These are phyloP conservation scores for Aureobasidium uvarum DNA, from an alignment of 2,329 filamentous ascomycete genomes.

Conservation along the genomic window DNA sequence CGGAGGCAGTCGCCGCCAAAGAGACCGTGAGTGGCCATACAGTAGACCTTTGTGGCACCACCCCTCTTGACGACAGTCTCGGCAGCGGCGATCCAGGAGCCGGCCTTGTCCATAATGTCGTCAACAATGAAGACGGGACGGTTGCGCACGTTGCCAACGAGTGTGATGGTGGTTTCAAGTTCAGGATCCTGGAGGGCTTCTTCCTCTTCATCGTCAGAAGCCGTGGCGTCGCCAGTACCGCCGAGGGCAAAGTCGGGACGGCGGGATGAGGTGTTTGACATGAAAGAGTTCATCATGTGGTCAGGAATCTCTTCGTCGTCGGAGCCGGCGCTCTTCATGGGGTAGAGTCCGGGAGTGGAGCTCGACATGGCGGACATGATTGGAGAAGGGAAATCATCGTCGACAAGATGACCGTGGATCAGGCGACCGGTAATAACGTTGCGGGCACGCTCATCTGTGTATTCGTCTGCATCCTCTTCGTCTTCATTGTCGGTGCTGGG, in stretches of 20 bases:
- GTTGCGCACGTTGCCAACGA: constrained; percentile 91
- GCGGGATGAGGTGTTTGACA: constrained; percentile 76
- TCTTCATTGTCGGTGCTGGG: constrained; percentile 39
- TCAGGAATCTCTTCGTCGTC: constrained; percentile 61
- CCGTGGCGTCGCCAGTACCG: constrained; percentile 79
- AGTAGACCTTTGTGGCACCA: constrained; percentile 89
- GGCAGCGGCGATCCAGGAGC: constrained; percentile 94
- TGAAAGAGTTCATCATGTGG: constrained; percentile 77
- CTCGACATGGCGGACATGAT: constrained; percentile 63
- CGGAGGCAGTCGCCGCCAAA: constrained; percentile 88
- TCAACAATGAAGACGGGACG: constrained; percentile 92
- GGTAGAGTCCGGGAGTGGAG: constrained; percentile 51
- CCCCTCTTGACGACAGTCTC: constrained; percentile 95
- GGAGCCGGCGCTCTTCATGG: constrained; percentile 44
- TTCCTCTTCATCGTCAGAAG: constrained; percentile 87
- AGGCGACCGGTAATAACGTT: constrained; percentile 91
- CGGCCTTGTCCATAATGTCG: constrained; percentile 98
- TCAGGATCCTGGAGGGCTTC: constrained; percentile 77
- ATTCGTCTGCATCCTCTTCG: constrained; percentile 34
- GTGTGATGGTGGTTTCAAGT: constrained; percentile 90
- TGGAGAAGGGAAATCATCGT: constrained; percentile 86
- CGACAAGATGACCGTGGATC: constrained; percentile 91
- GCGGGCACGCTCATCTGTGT: constrained; percentile 59
- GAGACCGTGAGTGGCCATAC: constrained; percentile 93
- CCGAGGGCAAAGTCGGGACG: constrained; percentile 60